These are phyloP conservation scores for Colletotrichum incanum DNA, from an alignment of 2,329 filamentous ascomycete species.

Conservation along the genomic window DNA sequence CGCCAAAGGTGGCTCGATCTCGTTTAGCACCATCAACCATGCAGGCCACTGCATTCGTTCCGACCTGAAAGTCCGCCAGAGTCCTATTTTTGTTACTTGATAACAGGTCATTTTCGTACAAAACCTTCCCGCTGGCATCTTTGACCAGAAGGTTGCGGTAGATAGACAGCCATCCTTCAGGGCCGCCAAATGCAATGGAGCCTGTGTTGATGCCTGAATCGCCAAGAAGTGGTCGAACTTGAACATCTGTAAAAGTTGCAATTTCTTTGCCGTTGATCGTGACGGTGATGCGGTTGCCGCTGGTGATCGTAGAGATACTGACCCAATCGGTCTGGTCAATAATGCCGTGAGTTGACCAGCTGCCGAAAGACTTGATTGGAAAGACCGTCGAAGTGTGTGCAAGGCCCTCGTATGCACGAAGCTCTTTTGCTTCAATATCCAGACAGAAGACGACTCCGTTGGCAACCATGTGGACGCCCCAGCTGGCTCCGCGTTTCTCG, in stretches of 20 bases:
- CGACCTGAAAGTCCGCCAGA: conserved; percentile 35
- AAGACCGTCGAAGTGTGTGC: conserved; percentile 28
- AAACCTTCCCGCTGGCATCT: neutral
- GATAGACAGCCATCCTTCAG: conserved; percentile 28
- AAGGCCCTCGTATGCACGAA: conserved; percentile 27
- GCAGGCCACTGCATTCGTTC: conserved; percentile 31
- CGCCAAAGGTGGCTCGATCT: conserved; percentile 36
- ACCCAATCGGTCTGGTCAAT: conserved; percentile 12
- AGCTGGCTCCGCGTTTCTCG: conserved; percentile 27
- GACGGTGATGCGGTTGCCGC: conserved; percentile 9
- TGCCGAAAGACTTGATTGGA: conserved; percentile 26
- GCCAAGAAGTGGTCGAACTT: conserved; percentile 18
- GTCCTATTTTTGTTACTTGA: neutral
- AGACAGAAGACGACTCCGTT: conserved; percentile 40
- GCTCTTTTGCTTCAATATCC: conserved; percentile 12
- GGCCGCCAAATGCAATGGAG: conserved; percentile 34
- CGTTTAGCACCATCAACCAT: conserved; percentile 38
- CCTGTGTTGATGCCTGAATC: conserved; percentile 31
- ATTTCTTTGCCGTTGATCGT: conserved; percentile 18
- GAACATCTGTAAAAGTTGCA: conserved; percentile 27
- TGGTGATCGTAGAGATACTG: neutral
- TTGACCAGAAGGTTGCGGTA: conserved; percentile 21
- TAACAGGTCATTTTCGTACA: conserved; percentile 32
- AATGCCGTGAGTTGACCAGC: conserved; percentile 16
- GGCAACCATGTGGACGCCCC: conserved; percentile 41